phyloP scores from a whole-genome alignment of 1,139 yeast species.

The Pichia sp. region DNA sequence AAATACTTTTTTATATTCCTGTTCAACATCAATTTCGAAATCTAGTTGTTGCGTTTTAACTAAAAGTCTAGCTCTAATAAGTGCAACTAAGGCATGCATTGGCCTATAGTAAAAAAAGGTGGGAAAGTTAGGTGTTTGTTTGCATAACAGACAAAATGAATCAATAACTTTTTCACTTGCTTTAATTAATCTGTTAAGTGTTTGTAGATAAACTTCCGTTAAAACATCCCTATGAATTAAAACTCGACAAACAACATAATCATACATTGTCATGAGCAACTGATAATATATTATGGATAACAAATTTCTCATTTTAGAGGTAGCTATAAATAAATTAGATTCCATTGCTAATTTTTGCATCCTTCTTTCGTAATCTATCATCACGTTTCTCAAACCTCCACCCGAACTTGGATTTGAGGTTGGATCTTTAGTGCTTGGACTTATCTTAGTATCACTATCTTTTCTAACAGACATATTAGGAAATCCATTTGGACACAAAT shows the following conservation, averaged over 20 bases:
- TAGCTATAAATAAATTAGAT: constrained; percentile 31
- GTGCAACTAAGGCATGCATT: constrained; percentile 45
- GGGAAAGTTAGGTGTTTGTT: constrained; percentile 39
- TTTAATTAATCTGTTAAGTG: constrained; percentile 36
- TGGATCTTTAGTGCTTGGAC: constrained; percentile 3
- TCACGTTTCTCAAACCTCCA: constrained; percentile 22
- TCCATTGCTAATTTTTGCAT: constrained; percentile 30
- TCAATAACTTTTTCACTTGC: constrained; percentile 41
- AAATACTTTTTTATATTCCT: constrained; percentile 32
- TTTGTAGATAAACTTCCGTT: constrained; percentile 32
- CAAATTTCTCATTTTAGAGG: constrained; percentile 33
- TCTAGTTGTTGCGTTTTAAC: constrained; percentile 36
- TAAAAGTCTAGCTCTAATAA: constrained; percentile 40
- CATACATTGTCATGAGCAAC: constrained; percentile 43
- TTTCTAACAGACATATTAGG: constrained; percentile 5
- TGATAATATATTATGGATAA: constrained; percentile 41
- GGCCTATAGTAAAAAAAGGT: constrained; percentile 52
- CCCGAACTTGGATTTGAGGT: not conserved
- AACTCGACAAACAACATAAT: constrained; percentile 37
- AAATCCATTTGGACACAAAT: constrained; percentile 26
- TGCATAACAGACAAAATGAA: constrained; percentile 38
- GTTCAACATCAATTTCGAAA: constrained; percentile 34
- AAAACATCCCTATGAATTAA: constrained; percentile 26
- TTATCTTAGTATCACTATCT: not conserved
- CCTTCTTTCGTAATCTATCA: constrained; percentile 28